Base-by-base conservation (phyloP, 2,329 filamentous ascomycete species). In the Ophiostoma sp. region DNA sequence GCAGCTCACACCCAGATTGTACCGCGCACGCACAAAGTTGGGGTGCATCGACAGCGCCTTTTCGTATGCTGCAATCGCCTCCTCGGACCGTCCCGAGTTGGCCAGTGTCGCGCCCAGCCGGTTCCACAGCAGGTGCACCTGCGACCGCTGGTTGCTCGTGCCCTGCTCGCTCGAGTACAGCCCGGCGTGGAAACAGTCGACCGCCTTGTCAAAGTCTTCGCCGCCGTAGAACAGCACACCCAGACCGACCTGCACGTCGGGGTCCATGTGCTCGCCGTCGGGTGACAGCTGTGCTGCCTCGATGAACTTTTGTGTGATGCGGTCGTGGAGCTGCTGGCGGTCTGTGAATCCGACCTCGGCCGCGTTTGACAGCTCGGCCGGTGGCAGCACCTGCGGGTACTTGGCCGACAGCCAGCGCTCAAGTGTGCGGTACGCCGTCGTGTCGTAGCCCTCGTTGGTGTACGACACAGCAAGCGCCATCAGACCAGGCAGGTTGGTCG, bases 401-500 rank as follows among this genome's bases (percentile, higher is more conserved):
- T 96, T 96, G 75, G 91, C 87, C n/a, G 92, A 92, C 42, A 99
- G 85, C 95, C 95, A 99, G 72, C 94, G 91, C 80, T 99, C 95
- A 14, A 99, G 85, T 9, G 94, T 98, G 67, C 94, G 88, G 82
- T 98, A 99, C 64, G 95, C 94, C 27, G 93, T 96, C 76, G 91
- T 94, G 79, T 99, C 95, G 80, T 98, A 99, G 71, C 94, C 95
- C 80, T 99, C 95, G 80, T 99, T 99, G 64, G 95, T 99, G 79
- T 99, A 99, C 5, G 92, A 96, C 27, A 99, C 94, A 14, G 94
- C 93, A 66, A 99, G 82, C 1, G 92, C 93, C 94, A 99, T 98
- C 63, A 99, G 84, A 0, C 93, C 94, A 70, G 91, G 87, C 27
- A 96, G 84, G 76, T 97, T 97, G 74, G 87, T 89, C 0, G 93